A percentile compares a stretch with the other conserved stretches of the same genome.
Evolutionary conservation across 768 basidiomycete genomes (phyloP).

Genomic region (Amanita phalloides): DNA sequence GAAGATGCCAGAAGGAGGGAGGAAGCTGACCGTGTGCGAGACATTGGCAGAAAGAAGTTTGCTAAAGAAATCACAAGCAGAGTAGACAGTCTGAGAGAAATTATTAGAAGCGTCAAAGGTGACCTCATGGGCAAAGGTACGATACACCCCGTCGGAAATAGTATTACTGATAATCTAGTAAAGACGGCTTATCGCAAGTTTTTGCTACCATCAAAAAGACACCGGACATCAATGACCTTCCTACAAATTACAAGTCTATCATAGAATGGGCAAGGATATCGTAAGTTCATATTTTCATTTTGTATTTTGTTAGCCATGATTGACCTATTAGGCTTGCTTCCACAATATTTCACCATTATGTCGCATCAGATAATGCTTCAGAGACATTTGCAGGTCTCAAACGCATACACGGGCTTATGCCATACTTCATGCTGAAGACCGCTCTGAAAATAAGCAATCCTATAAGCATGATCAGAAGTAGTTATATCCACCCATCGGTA

Average conservation of each 20-base stretch:
- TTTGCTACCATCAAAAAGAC: slow-evolving; percentile 83
- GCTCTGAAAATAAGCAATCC: slow-evolving; percentile 92
- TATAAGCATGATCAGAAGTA: slow-evolving; percentile 89
- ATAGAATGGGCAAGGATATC: slow-evolving; percentile 97
- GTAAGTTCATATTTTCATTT: slow-evolving; percentile 35
- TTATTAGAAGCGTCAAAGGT: slow-evolving; percentile 83
- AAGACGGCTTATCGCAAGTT: slow-evolving; percentile 82
- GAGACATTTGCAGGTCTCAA: slow-evolving; percentile 83
- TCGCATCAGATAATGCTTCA: slow-evolving; percentile 88
- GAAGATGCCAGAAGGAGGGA: slow-evolving; percentile 74
- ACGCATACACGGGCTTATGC: slow-evolving; percentile 92
- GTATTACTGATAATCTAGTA: not conserved
- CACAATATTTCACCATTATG: slow-evolving; percentile 90
- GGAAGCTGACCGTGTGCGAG: slow-evolving; percentile 79
- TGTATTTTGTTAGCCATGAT: not conserved
- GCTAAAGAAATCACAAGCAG: slow-evolving; percentile 76
- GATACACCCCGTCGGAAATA: not conserved
- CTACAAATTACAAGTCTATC: slow-evolving; percentile 78
- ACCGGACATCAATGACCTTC: slow-evolving; percentile 65
- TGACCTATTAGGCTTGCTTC: slow-evolving; percentile 66
- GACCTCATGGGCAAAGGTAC: slow-evolving; percentile 84
- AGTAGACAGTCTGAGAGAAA: slow-evolving; percentile 77
- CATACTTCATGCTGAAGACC: slow-evolving; percentile 92
- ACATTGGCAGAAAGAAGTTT: slow-evolving; percentile 82
- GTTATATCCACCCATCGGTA: slow-evolving; percentile 8